Percentiles rank a stretch among this genome's conserved stretches.
phyloP scores from a whole-genome alignment of 75 land plant species.

The Cryptomeria japonica region DNA sequence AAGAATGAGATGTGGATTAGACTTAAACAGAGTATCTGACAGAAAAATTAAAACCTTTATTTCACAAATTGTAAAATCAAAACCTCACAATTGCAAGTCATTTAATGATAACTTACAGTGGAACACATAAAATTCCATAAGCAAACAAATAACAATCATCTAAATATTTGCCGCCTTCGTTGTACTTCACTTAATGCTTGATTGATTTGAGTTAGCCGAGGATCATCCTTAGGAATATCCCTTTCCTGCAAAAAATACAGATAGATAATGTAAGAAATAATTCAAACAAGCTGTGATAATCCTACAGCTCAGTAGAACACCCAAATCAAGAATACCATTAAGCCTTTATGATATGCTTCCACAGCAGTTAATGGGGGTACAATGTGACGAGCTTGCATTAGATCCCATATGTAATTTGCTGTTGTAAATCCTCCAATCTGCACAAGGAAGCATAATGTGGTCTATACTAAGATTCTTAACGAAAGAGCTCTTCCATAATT shows the following conservation, averaged over 20 bases:
- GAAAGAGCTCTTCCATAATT: neutral
- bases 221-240: constrained; percentile 55
- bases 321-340: constrained; percentile 38
- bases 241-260: constrained; percentile 31
- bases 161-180: neutral
- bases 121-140: neutral
- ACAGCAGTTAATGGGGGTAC: constrained; percentile 50
- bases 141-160: neutral
- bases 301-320: neutral
- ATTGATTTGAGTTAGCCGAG: constrained; percentile 35
- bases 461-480: neutral
- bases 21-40: neutral
- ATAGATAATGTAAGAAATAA: neutral
- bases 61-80: neutral
- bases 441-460: constrained; percentile 6
- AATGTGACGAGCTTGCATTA: constrained; percentile 53
- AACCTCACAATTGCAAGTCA: constrained; percentile 13
- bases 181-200: constrained; percentile 19
- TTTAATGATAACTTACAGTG: constrained; percentile 15
- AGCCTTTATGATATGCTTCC: constrained; percentile 61
- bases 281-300: neutral
- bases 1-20: neutral
- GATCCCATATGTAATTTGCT: constrained; percentile 83
- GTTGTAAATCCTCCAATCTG: constrained; percentile 75
- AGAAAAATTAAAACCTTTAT: neutral